These are phyloP conservation scores for Lizonia empirigonia DNA, from an alignment of 2,329 filamentous ascomycete species.

Conservation along the genomic window DNA sequence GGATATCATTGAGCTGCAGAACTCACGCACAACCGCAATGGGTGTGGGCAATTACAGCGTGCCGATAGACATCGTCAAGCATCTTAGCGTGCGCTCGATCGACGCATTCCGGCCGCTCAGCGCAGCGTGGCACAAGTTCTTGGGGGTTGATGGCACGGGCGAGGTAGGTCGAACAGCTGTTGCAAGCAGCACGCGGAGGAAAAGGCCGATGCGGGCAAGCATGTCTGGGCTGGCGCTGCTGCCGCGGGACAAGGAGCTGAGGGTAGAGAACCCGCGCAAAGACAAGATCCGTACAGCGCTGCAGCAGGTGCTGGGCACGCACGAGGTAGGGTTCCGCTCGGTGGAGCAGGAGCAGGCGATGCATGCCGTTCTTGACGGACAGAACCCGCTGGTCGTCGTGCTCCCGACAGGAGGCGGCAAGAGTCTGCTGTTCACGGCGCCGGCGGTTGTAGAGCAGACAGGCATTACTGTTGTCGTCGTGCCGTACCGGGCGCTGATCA, in stretches of 20 bases:
- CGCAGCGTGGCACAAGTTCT: background rate
- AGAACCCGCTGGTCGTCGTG: too few species aligned
- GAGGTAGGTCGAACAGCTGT: too few species aligned
- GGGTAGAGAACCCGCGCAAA: background rate
- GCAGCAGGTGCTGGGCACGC: too few species aligned
- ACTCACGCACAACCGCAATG: constrained; percentile 15
- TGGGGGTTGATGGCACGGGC: background rate
- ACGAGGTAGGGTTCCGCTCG: too few species aligned
- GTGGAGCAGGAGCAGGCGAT: too few species aligned
- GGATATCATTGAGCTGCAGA: constrained; percentile 17
- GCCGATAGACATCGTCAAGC: constrained; percentile 25
- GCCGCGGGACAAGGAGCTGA: background rate
- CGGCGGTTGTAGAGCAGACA: background rate
- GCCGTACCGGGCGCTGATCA: constrained; percentile 22
- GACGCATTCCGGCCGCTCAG: constrained; percentile 23
- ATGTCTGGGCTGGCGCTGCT: background rate
- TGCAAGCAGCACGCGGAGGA: too few species aligned
- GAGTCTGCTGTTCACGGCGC: too few species aligned
- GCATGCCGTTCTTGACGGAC: too few species aligned
- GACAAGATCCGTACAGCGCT: background rate
- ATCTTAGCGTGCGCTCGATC: constrained; percentile 28
- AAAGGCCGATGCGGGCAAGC: background rate
- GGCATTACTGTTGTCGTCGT: constrained; percentile 27
- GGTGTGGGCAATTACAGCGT: constrained; percentile 20
- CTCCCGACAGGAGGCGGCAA: too few species aligned